phyloP scores from a whole-genome alignment of 305 asterid genomes.

The Caryopteris hybrid region DNA sequence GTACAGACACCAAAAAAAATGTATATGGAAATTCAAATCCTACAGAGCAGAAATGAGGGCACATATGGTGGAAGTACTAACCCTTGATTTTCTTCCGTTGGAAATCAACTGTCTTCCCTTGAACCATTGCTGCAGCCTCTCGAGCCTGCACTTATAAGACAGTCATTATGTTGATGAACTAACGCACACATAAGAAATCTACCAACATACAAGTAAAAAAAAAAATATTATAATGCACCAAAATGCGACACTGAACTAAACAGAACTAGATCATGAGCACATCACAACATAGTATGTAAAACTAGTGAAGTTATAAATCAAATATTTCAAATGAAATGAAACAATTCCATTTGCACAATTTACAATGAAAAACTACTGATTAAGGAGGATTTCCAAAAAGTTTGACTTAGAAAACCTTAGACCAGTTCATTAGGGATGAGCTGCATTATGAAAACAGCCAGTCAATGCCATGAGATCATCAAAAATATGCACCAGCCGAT shows the following conservation, averaged over 20 bases:
- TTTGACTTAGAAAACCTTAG: not conserved
- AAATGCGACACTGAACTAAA: not conserved
- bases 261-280: constrained; percentile 9
- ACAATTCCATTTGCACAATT: not conserved
- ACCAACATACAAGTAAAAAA: not conserved
- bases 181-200: constrained; percentile 3
- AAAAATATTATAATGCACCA: not conserved
- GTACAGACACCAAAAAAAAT: not conserved
- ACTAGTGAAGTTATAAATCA: not conserved
- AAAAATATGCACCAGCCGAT: constrained; percentile 10
- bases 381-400: not conserved
- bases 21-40: not conserved
- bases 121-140: constrained; percentile 86
- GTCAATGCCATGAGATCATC: constrained; percentile 15
- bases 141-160: constrained; percentile 63
- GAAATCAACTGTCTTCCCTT: constrained; percentile 92
- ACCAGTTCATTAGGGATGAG: not conserved
- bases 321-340: not conserved
- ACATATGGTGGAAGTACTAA: constrained; percentile 19
- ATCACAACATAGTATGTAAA: not conserved
- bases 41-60: constrained; percentile 1
- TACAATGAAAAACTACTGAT: not conserved
- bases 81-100: constrained; percentile 98
- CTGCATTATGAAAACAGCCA: not conserved
- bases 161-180: constrained; percentile 3